A percentile compares a stretch with the other conserved stretches of the same genome.
Conservation (phyloP, 768 basidiomycete genomes). For the Phanerodontia chrysosporium region DNA sequence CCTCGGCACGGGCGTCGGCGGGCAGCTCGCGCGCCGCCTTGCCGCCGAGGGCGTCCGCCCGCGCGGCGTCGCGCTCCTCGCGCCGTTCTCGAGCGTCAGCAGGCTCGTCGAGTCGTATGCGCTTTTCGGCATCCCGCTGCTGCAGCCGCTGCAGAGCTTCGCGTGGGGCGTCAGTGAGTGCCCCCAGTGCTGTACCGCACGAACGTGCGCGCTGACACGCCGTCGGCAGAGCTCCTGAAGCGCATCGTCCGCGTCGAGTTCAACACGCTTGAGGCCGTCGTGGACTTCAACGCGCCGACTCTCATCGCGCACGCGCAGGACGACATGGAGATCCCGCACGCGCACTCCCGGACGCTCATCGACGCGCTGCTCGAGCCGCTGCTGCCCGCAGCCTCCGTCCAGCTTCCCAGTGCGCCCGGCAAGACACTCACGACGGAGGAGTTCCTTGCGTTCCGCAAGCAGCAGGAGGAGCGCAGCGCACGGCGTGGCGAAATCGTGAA, state of each 20-base stretch:
- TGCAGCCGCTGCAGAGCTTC: constrained; percentile 64
- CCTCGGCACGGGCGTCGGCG: constrained; percentile 78
- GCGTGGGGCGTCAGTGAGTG: constrained; percentile 33
- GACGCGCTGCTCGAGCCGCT: constrained; percentile 59
- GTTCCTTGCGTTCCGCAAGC: constrained; percentile 40
- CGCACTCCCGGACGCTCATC: constrained; percentile 68
- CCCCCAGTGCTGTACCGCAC: neutral
- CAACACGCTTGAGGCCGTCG: constrained; percentile 57
- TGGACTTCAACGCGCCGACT: constrained; percentile 59
- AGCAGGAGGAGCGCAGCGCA: constrained; percentile 36
- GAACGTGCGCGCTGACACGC: neutral
- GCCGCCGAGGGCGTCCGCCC: constrained; percentile 35
- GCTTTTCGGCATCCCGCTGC: constrained; percentile 64
- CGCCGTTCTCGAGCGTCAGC: constrained; percentile 32
- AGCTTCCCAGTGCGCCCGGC: constrained; percentile 29
- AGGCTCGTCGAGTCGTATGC: constrained; percentile 64
- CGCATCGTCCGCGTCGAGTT: constrained; percentile 53
- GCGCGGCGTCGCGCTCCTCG: constrained; percentile 37
- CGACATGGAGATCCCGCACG: constrained; percentile 69
- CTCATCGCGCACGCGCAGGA: constrained; percentile 72
- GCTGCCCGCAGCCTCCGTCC: constrained; percentile 44
- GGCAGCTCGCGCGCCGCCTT: constrained; percentile 36
- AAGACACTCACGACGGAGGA: constrained; percentile 32
- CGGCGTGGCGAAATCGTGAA: constrained; percentile 43
- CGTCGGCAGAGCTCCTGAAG: constrained; percentile 46